These are phyloP conservation scores for Phalaenopsis hybrid DNA, from an alignment of 116 monocot species.

Conservation along the genomic window DNA sequence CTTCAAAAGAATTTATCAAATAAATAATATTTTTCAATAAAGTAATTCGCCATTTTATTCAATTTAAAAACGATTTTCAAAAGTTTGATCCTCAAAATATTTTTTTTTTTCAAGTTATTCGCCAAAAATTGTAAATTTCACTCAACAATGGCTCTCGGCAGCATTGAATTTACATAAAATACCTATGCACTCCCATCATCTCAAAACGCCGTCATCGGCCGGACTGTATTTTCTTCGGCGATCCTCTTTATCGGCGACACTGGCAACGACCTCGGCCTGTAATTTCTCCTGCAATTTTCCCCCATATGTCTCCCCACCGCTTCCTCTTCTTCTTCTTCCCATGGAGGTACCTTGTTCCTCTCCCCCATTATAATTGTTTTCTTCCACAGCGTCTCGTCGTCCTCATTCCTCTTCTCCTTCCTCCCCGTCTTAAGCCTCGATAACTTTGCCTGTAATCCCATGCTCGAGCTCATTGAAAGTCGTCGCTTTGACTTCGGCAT, in stretches of 20 bases:
- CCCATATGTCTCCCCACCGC: neutral
- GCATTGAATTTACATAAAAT: no score
- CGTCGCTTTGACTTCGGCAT: slow-evolving; percentile 21
- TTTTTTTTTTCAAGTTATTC: no score
- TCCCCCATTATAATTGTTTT: slow-evolving; percentile 70
- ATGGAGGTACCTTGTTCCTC: slow-evolving; percentile 29
- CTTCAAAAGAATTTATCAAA: no score
- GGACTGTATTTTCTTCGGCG: no score
- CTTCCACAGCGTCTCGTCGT: slow-evolving; percentile 45
- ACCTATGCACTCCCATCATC: no score
- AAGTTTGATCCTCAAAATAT: no score
- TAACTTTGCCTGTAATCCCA: slow-evolving; percentile 35
- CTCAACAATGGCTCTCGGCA: no score
- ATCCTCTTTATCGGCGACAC: neutral
- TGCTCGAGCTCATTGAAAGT: slow-evolving; percentile 53
- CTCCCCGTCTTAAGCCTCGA: slow-evolving; percentile 20
- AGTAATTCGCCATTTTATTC: no score
- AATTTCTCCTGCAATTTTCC: neutral
- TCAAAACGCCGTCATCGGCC: no score
- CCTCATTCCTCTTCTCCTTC: slow-evolving; percentile 16
- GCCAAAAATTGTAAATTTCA: no score
- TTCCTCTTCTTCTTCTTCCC: slow-evolving; percentile 38
- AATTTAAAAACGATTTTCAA: no score
- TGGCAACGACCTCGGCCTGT: neutral
- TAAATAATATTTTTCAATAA: no score